phyloP scores from a whole-genome alignment of 306 rosid species.

The Begonia fuchsioides region DNA sequence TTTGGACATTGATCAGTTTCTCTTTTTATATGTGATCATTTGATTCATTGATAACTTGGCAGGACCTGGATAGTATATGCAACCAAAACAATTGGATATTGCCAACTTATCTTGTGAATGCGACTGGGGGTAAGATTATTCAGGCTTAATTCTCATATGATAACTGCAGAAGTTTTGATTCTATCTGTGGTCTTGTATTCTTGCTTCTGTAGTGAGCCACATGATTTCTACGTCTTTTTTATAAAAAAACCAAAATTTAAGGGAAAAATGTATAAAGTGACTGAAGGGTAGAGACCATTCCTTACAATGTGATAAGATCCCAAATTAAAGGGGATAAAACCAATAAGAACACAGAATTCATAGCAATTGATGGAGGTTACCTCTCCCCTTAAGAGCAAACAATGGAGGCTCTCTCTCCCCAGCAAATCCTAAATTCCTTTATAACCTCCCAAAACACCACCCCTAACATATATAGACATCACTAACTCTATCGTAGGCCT shows the following conservation, averaged over 20 bases:
- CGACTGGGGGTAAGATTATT: slow-evolving; percentile 27
- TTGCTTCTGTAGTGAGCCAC: not conserved
- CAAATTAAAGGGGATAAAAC: too few relatives aligned
- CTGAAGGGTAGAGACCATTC: not conserved
- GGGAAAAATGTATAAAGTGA: too few relatives aligned
- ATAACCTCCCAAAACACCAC: too few relatives aligned
- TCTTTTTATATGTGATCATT: not conserved
- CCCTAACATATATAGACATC: too few relatives aligned
- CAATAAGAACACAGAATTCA: too few relatives aligned
- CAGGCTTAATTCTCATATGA: slow-evolving; percentile 6
- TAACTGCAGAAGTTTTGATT: not conserved
- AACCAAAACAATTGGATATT: slow-evolving; percentile 29
- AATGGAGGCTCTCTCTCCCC: too few relatives aligned
- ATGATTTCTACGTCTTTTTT: not conserved
- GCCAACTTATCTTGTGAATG: slow-evolving; percentile 30
- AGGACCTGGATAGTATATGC: slow-evolving; percentile 34
- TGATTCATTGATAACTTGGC: slow-evolving; percentile 8
- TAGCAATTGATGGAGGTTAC: too few relatives aligned
- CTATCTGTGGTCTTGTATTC: not conserved
- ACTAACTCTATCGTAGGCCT: too few relatives aligned
- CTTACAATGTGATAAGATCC: too few relatives aligned
- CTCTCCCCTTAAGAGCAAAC: too few relatives aligned
- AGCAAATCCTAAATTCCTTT: too few relatives aligned
- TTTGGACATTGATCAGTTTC: not conserved
- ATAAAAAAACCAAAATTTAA: too few relatives aligned